These are phyloP conservation scores for Sistotremastrum niveocremeum DNA, from an alignment of 768 basidiomycete species.

Conservation along the genomic window DNA sequence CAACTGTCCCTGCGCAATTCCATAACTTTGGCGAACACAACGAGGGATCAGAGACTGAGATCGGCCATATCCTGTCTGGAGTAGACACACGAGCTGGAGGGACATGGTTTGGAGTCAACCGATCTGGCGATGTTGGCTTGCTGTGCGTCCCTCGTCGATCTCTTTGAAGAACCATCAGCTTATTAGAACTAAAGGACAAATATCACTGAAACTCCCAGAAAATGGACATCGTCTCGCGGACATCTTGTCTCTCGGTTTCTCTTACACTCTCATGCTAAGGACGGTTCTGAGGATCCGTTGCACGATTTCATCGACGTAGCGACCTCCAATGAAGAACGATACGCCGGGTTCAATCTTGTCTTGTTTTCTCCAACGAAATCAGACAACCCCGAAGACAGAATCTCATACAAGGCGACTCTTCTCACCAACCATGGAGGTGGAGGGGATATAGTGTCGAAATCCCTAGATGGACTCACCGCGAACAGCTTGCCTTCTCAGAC, in stretches of 20 bases:
- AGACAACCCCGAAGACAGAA: not conserved
- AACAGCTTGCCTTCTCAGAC: no score
- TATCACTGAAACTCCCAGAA: conserved; percentile 53
- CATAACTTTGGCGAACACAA: conserved; percentile 41
- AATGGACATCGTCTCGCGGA: conserved; percentile 51
- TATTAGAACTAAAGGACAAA: conserved; percentile 49
- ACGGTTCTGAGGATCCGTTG: conserved; percentile 35
- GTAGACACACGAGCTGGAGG: conserved; percentile 62
- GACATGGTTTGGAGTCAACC: conserved; percentile 68
- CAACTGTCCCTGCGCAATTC: conserved; percentile 51
- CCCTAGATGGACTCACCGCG: conserved; percentile 18
- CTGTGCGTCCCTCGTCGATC: conserved; percentile 35
- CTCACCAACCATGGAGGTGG: conserved; percentile 66
- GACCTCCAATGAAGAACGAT: conserved; percentile 31
- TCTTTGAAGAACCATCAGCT: not conserved
- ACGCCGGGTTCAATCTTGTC: conserved; percentile 74
- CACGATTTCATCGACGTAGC: conserved; percentile 22
- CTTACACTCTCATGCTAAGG: conserved; percentile 29
- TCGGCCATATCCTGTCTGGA: conserved; percentile 49
- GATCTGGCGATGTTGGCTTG: conserved; percentile 52
- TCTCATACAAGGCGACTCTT: conserved; percentile 36
- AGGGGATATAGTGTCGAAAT: conserved; percentile 38
- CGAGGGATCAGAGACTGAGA: conserved; percentile 9
- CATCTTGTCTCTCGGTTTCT: conserved; percentile 56
- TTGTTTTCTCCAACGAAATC: conserved; percentile 35